Evolutionary conservation across 2,329 filamentous ascomycete species (phyloP).

Genomic region (Fusarium musae): DNA sequence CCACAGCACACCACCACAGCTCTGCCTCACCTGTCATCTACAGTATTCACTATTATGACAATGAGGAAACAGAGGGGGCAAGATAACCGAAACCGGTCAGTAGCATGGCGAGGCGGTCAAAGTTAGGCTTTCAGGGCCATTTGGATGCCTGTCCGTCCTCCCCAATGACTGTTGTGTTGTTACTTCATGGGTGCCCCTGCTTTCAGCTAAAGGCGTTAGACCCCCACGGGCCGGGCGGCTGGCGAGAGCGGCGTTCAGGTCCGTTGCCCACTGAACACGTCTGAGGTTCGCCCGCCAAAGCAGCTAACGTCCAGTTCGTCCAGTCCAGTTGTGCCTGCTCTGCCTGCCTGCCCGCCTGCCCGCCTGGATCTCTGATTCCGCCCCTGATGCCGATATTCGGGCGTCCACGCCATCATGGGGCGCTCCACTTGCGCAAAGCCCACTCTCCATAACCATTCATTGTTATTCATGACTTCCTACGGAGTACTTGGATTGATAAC

Average conservation of each 20-base stretch:
- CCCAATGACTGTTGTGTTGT: neutral
- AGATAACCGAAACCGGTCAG: conserved; percentile 28
- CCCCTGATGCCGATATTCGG: conserved; percentile 36
- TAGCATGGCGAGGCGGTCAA: conserved; percentile 27
- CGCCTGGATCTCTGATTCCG: neutral
- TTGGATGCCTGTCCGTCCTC: conserved; percentile 6
- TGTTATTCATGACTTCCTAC: conserved; percentile 33
- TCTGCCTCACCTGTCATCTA: neutral
- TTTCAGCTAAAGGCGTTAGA: conserved; percentile 8
- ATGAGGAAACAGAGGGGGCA: conserved; percentile 21
- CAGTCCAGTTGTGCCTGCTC: neutral
- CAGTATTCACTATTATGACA: neutral
- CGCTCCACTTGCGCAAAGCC: conserved; percentile 15
- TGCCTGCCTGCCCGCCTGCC: too few species aligned
- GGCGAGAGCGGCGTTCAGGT: neutral
- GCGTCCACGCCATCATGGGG: conserved; percentile 2
- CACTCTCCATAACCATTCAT: conserved; percentile 22
- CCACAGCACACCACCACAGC: neutral
- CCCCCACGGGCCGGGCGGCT: conserved; percentile 1
- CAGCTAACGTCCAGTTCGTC: neutral
- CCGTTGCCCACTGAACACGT: conserved; percentile 24
- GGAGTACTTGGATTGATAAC: conserved; percentile 21
- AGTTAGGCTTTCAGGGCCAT: neutral
- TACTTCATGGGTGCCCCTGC: conserved; percentile 29
- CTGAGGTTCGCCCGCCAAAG: conserved; percentile 1